Conservation (phyloP, 2,329 filamentous ascomycete species). For the Leptographium galeiforme region DNA sequence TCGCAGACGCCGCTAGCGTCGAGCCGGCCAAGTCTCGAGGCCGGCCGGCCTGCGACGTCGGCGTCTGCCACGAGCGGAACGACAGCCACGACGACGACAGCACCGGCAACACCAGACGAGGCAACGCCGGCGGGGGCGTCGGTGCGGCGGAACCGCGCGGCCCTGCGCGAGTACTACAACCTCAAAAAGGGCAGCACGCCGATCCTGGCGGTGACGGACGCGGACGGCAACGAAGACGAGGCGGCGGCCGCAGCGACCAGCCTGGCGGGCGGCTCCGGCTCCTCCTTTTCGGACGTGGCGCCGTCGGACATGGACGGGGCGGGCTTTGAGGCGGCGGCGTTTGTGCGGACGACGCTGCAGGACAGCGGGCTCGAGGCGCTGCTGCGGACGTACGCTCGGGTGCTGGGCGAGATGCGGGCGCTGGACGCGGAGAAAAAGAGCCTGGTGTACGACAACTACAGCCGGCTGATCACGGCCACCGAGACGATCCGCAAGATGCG, state of each 20-base stretch:
- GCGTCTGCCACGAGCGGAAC: slow-evolving; percentile 22
- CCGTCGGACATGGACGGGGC: slow-evolving; percentile 59
- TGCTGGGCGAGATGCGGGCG: slow-evolving; percentile 71
- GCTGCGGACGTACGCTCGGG: slow-evolving; percentile 53
- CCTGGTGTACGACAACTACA: slow-evolving; percentile 96
- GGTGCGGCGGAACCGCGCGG: slow-evolving; percentile 58
- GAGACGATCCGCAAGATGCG: slow-evolving; percentile 90
- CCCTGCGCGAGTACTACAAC: slow-evolving; percentile 90
- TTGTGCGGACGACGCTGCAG: slow-evolving; percentile 48
- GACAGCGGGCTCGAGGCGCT: slow-evolving; percentile 54
- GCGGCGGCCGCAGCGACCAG: slow-evolving; percentile 5
- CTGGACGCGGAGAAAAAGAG: slow-evolving; percentile 95
- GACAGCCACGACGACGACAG: slow-evolving; percentile 11
- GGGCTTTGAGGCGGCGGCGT: slow-evolving; percentile 60
- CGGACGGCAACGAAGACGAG: slow-evolving; percentile 16
- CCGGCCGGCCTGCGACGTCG: slow-evolving; percentile 47
- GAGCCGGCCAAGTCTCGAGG: slow-evolving; percentile 59
- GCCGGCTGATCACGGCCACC: slow-evolving; percentile 89
- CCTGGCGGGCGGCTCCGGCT: not conserved
- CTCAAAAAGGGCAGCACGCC: slow-evolving; percentile 40
- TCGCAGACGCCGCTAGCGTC: slow-evolving; percentile 56
- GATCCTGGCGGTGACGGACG: slow-evolving; percentile 28
- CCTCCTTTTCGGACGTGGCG: slow-evolving; percentile 39
- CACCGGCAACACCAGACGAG: slow-evolving; percentile 14
- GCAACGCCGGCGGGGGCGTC: slow-evolving; percentile 16